These are phyloP conservation scores for Podaxis pistillaris DNA, from an alignment of 768 basidiomycete genomes.

Conservation along the genomic window DNA sequence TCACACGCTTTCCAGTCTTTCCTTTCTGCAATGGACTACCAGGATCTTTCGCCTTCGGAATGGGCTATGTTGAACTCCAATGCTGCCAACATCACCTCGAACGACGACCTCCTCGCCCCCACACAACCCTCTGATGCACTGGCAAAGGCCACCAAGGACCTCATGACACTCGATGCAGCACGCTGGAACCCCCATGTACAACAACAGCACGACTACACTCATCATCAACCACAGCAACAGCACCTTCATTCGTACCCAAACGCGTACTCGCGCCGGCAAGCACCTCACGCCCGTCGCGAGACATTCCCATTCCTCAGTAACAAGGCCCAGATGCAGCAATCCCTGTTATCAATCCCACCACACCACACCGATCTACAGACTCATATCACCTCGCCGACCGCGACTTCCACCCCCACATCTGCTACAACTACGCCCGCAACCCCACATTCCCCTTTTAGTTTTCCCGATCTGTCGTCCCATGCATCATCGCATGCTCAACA, in stretches of 20 bases:
- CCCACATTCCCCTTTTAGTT: constrained; percentile 13
- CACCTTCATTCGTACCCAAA: constrained; percentile 23
- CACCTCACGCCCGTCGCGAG: constrained; percentile 19
- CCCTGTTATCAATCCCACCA: constrained; percentile 5
- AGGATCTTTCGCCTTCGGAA: constrained; percentile 41
- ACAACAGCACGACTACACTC: constrained; percentile 19
- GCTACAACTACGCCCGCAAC: constrained; percentile 10
- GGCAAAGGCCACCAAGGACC: constrained; percentile 78
- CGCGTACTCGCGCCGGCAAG: constrained; percentile 12
- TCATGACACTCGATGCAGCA: constrained; percentile 67
- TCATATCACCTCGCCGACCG: constrained; percentile 10
- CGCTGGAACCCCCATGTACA: constrained; percentile 30
- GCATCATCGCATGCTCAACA: background rate
- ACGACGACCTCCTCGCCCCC: constrained; percentile 42
- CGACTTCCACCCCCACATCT: constrained; percentile 11
- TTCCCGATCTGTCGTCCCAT: constrained; percentile 4
- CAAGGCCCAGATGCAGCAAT: constrained; percentile 19
- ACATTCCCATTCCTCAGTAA: constrained; percentile 25
- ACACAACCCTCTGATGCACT: constrained; percentile 62
- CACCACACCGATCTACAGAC: constrained; percentile 1
- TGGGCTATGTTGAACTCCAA: constrained; percentile 38
- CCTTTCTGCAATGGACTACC: constrained; percentile 51
- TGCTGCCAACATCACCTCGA: constrained; percentile 22
- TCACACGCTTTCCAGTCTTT: constrained; percentile 69
- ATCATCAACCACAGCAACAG: constrained; percentile 18